A percentile compares a stretch with the other conserved stretches of the same genome.
These are phyloP conservation scores for Oryza officinalis DNA, from an alignment of 176 grass and related monocot species.

Conservation along the genomic window DNA sequence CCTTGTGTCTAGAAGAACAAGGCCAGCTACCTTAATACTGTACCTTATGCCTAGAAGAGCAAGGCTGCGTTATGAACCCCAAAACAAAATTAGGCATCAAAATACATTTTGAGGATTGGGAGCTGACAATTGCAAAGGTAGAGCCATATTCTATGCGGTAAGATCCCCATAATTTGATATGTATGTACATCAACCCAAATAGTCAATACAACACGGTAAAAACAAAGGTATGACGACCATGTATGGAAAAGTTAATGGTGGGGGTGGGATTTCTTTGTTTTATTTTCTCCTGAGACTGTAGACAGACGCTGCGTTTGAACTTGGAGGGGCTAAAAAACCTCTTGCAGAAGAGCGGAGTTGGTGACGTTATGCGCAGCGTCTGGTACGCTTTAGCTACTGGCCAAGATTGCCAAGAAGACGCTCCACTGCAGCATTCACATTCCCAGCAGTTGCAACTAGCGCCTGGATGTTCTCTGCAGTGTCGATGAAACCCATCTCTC, in stretches of 20 bases:
- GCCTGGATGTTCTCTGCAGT: constrained; percentile 84
- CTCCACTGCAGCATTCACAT: constrained; percentile 91
- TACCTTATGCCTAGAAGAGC: not conserved
- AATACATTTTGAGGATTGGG: not conserved
- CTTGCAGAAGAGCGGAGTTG: not conserved
- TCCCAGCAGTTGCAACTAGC: constrained; percentile 77
- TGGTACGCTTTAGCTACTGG: constrained; percentile 50
- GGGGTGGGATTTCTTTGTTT: constrained; percentile 47
- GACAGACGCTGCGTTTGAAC: constrained; percentile 34
- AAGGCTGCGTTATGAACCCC: no score
- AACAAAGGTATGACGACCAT: constrained; percentile 38
- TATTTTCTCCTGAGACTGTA: constrained; percentile 24
- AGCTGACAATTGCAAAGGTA: constrained; percentile 21
- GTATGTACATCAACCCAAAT: constrained; percentile 66
- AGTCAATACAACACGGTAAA: constrained; percentile 45
- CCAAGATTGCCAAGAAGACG: constrained; percentile 86
- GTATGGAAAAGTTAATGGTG: constrained; percentile 43
- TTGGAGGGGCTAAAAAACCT: constrained; percentile 17
- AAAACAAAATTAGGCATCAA: not conserved
- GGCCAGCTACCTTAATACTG: no score
- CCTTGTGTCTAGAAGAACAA: no score
- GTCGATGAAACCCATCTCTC: constrained; percentile 96
- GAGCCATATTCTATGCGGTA: constrained; percentile 36
- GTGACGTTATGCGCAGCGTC: not conserved
- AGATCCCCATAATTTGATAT: constrained; percentile 33